Conservation (phyloP, 2,329 filamentous ascomycete genomes). For the Beauveria varroae region DNA sequence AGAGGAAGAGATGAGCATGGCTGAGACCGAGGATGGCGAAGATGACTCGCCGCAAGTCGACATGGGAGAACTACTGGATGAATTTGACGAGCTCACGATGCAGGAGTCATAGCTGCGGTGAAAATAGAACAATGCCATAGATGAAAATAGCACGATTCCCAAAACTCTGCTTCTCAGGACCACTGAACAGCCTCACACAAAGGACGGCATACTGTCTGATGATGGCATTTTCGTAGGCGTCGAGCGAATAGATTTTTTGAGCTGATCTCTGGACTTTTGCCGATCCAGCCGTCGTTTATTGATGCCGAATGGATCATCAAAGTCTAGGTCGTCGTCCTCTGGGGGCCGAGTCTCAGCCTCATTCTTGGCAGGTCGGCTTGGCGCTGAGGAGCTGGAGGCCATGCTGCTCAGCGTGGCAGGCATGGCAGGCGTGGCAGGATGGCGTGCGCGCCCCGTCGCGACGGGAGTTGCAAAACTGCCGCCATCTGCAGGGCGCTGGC, state of each 20-base stretch:
- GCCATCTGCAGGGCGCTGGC: not conserved
- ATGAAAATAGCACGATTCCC: conserved; percentile 16
- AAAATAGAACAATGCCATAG: conserved; percentile 6
- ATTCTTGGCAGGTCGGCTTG: conserved; percentile 1
- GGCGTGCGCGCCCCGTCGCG: not conserved
- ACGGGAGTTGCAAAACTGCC: not conserved
- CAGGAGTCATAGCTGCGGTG: conserved; percentile 37
- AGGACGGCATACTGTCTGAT: conserved; percentile 29
- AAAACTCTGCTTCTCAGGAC: not conserved
- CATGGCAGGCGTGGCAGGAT: not conserved
- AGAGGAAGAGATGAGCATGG: conserved; percentile 60
- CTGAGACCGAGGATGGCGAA: conserved; percentile 55
- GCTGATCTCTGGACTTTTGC: conserved; percentile 23
- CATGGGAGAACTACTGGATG: conserved; percentile 80
- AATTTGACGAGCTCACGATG: conserved; percentile 84
- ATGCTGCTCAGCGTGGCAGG: not conserved
- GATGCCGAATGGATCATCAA: conserved; percentile 30
- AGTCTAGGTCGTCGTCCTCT: conserved; percentile 16
- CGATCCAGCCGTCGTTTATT: conserved; percentile 23
- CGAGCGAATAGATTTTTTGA: conserved; percentile 16
- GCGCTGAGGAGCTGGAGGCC: not conserved
- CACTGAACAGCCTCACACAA: conserved; percentile 20
- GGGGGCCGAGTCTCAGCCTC: not conserved
- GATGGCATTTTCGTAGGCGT: conserved; percentile 13
- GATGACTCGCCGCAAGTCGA: conserved; percentile 62